Evolutionary conservation across 169 alveolate genomes (phyloP), one percentile per base, ranked within the genome.

Genomic region (Eimeria tenella): DNA sequence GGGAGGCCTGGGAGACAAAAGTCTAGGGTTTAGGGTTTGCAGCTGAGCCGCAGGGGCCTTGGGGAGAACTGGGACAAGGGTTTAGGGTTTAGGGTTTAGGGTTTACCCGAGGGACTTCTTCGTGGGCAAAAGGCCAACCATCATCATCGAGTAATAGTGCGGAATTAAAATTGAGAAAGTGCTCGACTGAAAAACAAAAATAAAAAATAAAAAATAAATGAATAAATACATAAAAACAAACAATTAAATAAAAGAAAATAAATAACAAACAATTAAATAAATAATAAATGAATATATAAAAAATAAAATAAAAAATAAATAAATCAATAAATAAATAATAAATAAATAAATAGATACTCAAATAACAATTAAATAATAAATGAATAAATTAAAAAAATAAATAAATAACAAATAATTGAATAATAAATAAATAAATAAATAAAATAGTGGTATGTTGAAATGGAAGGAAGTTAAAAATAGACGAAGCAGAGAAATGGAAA

Each of bases 161-260:
- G 97, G 97, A n/a, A 96, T 55, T 60, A 96, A 89, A 79, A 96
- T 84, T 21, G 94, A 90, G 77, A 96, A 96, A 4, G 97, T 96
- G 77, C 96, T 94, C 25, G 97, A 86, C 95, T 95, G 94, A 50
- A 84, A 94, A 49, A 15, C 55, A 10, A 19, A 21, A 19, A 21
- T 17, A 13, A 19, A 10, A 31, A 31, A 10, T 1, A 0, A 73
- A 10, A 73, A 10, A 73, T 17, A 73, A 10, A 73, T 63, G 1
- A n/a, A n/a, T 63, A 63, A n/a, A 63, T 63, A 21, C 0, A 63
- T 31, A 31, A 31, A 31, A 31, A 31, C 2, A 31, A 31, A 31
- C 42, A 31, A 21, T n/a, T 21, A 63, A 63, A 63, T 63, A 63
- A 63, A n/a, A n/a, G n/a, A n/a, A n/a, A n/a, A 21, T 21, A 63